Conservation (phyloP, 306 rosid species). For the Clitoria ternatea region DNA sequence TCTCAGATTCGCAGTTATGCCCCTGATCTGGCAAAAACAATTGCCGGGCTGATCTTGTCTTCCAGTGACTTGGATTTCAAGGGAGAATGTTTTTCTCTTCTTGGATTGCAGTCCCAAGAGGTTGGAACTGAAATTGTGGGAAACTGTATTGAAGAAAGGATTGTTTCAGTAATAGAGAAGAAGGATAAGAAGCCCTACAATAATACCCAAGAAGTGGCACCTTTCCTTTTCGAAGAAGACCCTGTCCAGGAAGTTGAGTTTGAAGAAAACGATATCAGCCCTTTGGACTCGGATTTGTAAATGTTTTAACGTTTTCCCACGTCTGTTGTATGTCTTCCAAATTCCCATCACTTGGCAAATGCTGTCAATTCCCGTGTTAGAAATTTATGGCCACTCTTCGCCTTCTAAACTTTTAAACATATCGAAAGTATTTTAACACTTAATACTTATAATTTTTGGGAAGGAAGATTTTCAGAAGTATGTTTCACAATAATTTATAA, state of each 20-base stretch:
- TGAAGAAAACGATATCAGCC: constrained; percentile 39
- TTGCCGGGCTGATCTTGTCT: constrained; percentile 72
- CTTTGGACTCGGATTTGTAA: constrained; percentile 50
- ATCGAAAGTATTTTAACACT: too few species aligned
- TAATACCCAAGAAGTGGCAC: constrained; percentile 49
- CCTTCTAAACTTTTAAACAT: too few species aligned
- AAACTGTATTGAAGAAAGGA: constrained; percentile 53
- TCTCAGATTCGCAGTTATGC: constrained; percentile 70
- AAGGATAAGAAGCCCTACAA: constrained; percentile 59
- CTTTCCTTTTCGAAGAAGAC: constrained; percentile 58
- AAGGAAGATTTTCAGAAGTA: too few species aligned
- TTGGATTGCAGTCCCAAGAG: constrained; percentile 62
- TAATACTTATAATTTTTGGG: too few species aligned
- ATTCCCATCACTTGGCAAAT: constrained; percentile 2
- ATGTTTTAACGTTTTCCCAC: neutral
- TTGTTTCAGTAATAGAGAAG: constrained; percentile 60
- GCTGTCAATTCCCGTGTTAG: neutral
- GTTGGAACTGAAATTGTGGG: constrained; percentile 51
- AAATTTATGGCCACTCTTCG: neutral
- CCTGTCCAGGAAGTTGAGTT: constrained; percentile 31
- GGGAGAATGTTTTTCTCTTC: constrained; percentile 76
- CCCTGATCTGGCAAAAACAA: constrained; percentile 81
- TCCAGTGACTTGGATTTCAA: constrained; percentile 65
- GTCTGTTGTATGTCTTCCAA: neutral
- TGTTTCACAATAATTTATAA: too few species aligned